Conservation (phyloP, 2,329 filamentous ascomycete species). For the Tothia fuscella region DNA sequence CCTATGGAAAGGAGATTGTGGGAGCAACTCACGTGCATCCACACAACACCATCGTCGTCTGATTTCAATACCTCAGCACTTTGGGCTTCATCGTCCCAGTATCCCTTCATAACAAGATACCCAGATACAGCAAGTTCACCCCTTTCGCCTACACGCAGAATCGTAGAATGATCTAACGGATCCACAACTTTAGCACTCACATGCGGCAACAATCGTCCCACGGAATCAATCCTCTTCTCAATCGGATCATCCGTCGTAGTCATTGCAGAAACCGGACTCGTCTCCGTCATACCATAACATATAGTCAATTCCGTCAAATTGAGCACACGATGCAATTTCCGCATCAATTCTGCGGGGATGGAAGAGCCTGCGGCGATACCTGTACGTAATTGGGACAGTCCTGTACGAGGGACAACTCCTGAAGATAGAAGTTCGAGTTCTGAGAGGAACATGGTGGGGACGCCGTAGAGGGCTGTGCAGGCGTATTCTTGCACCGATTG, state of each 20-base stretch:
- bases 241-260: constrained; percentile 66
- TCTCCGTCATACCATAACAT: constrained; percentile 96
- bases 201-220: constrained; percentile 76
- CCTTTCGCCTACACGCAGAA: constrained; percentile 51
- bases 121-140: constrained; percentile 78
- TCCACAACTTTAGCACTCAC: constrained; percentile 68
- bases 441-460: constrained; percentile 89
- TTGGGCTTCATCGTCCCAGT: constrained; percentile 61
- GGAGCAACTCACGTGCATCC: constrained; percentile 54
- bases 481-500: constrained; percentile 49
- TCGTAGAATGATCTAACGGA: constrained; percentile 44
- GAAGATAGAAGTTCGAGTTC: constrained; percentile 65
- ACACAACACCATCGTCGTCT: constrained; percentile 47
- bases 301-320: constrained; percentile 78
- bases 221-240: constrained; percentile 58
- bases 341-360: constrained; percentile 76
- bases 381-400: constrained; percentile 60
- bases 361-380: constrained; percentile 82
- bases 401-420: constrained; percentile 29
- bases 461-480: constrained; percentile 68
- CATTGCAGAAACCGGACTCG: constrained; percentile 63
- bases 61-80: constrained; percentile 58
- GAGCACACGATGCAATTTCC: constrained; percentile 56
- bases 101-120: constrained; percentile 83
- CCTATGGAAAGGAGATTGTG: neutral